Evolutionary conservation across 139 green algal genomes (phyloP).

Genomic region (Picochlorum sp.): DNA sequence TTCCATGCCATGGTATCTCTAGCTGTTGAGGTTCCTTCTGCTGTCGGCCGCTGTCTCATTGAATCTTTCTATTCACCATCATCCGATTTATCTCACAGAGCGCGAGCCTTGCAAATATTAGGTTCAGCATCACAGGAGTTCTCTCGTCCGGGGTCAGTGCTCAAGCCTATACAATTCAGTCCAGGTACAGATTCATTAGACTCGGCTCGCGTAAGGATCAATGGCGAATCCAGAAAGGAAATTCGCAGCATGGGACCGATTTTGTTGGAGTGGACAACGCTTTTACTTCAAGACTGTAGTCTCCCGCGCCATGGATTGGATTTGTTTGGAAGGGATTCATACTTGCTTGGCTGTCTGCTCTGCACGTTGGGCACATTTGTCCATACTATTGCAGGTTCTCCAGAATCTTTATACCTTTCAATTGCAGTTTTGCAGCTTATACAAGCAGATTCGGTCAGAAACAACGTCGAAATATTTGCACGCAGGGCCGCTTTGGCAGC

Average conservation of each 20-base stretch:
- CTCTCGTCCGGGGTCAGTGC: constrained; percentile 1
- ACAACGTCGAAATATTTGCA: constrained; percentile 51
- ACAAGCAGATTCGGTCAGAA: constrained; percentile 29
- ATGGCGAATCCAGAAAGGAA: neutral
- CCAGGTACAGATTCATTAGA: too few relatives aligned
- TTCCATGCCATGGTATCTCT: constrained; percentile 39
- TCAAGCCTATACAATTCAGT: constrained; percentile 4
- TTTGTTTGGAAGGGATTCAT: constrained; percentile 52
- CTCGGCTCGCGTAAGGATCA: constrained; percentile 2
- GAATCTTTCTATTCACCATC: constrained; percentile 57
- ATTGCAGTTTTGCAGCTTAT: constrained; percentile 60
- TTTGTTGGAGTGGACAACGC: constrained; percentile 48
- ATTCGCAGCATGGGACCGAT: constrained; percentile 19
- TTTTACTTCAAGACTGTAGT: constrained; percentile 35
- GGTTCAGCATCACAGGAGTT: constrained; percentile 37
- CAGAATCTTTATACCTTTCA: constrained; percentile 30
- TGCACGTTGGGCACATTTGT: constrained; percentile 40
- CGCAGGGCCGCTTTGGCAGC: constrained; percentile 49
- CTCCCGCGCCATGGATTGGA: constrained; percentile 60
- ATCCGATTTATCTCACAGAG: constrained; percentile 51
- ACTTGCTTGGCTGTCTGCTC: constrained; percentile 66
- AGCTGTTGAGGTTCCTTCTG: constrained; percentile 24
- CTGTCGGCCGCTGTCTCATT: constrained; percentile 34
- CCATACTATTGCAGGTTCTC: constrained; percentile 16
- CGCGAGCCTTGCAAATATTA: constrained; percentile 56